These are phyloP conservation scores for Venturia pyrina DNA, from an alignment of 2,329 filamentous ascomycete genomes.

Conservation along the genomic window DNA sequence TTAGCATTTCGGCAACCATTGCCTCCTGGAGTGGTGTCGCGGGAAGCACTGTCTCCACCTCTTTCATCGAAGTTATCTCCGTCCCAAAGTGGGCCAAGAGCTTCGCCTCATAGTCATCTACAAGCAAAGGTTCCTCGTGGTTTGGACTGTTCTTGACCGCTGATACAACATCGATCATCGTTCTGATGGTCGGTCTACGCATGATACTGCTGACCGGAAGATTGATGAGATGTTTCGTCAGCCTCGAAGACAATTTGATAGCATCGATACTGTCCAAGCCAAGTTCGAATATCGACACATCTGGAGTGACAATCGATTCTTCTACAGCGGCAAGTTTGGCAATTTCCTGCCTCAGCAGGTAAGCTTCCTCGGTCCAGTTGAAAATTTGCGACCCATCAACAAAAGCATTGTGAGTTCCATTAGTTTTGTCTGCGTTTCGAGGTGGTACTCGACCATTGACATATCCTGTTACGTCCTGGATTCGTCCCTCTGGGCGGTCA, in stretches of 20 bases:
- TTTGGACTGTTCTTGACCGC: too few species aligned
- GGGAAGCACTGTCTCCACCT: conserved; percentile 23
- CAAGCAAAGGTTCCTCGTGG: background rate
- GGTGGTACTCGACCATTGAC: background rate
- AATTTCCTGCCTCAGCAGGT: conserved; percentile 50
- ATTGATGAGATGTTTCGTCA: conserved; percentile 50
- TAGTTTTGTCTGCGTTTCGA: background rate
- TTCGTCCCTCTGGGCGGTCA: conserved; percentile 20
- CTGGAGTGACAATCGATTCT: conserved; percentile 41
- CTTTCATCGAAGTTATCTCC: background rate
- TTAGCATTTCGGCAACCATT: conserved; percentile 73
- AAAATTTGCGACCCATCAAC: conserved; percentile 29
- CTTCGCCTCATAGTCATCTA: background rate
- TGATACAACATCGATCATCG: conserved; percentile 34
- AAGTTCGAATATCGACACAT: conserved; percentile 64
- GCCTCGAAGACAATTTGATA: conserved; percentile 68
- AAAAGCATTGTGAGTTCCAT: background rate
- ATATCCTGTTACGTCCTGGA: conserved; percentile 9
- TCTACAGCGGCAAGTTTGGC: conserved; percentile 49
- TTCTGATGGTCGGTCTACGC: conserved; percentile 56
- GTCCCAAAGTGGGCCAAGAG: background rate
- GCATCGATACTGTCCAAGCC: conserved; percentile 88
- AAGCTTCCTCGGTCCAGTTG: conserved; percentile 48
- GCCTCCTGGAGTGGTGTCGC: conserved; percentile 78
- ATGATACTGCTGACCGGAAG: conserved; percentile 71